These are phyloP conservation scores for Eragrostis curvula DNA, from an alignment of 176 grass and related monocot species.

Conservation along the genomic window DNA sequence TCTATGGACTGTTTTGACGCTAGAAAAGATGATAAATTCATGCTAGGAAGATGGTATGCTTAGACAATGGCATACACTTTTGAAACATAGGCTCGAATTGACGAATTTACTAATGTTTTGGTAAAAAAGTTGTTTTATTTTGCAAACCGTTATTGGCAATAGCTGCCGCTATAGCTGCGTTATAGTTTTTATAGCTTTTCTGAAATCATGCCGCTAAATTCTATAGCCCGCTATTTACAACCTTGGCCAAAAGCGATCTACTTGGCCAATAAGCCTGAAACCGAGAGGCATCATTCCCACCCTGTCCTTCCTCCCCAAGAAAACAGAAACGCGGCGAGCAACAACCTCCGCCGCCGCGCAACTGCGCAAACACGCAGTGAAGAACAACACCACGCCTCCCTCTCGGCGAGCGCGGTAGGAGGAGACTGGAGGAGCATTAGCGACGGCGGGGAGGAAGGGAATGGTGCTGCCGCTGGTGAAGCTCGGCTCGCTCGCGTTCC, in stretches of 20 bases:
- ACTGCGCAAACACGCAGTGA: neutral
- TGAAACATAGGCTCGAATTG: too few species aligned
- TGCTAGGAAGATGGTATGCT: too few species aligned
- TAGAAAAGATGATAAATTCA: too few species aligned
- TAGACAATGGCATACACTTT: too few species aligned
- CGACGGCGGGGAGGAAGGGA: neutral
- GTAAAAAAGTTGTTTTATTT: too few species aligned
- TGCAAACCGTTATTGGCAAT: too few species aligned
- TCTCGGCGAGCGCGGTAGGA: slow-evolving; percentile 14
- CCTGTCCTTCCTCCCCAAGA: slow-evolving; percentile 50
- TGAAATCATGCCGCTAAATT: too few species aligned
- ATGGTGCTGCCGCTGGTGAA: slow-evolving; percentile 85
- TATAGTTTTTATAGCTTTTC: too few species aligned
- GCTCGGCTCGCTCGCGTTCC: slow-evolving; percentile 71
- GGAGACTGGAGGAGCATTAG: neutral
- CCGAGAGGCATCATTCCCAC: neutral
- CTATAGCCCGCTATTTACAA: too few species aligned
- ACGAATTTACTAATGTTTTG: too few species aligned
- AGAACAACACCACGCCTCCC: neutral
- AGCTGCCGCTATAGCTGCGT: too few species aligned
- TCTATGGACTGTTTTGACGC: too few species aligned
- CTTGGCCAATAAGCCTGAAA: slow-evolving; percentile 9
- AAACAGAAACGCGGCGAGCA: slow-evolving; percentile 42
- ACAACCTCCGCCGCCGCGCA: slow-evolving; percentile 41
- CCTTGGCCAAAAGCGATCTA: slow-evolving; percentile 16